phyloP scores from a whole-genome alignment of 2,329 filamentous ascomycete species.

The Claviceps spartinae region DNA sequence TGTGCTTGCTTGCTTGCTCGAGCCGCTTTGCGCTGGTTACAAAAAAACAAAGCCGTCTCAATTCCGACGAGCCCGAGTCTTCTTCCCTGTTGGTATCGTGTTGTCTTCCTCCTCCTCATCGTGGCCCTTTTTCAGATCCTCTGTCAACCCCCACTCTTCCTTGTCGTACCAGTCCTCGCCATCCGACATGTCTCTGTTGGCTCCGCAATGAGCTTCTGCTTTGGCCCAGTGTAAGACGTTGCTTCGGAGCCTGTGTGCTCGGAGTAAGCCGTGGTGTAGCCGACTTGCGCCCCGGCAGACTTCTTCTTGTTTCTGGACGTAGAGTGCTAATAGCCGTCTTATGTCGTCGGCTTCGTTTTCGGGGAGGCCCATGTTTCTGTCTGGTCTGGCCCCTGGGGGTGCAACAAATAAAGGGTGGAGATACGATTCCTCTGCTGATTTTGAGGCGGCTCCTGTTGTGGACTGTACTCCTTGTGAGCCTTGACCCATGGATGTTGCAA shows the following conservation, averaged over 20 bases:
- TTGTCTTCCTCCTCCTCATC: conserved; percentile 75
- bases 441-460: conserved; percentile 7
- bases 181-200: conserved; percentile 64
- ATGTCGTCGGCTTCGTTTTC: conserved; percentile 65
- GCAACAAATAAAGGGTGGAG: conserved; percentile 65
- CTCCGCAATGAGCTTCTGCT: conserved; percentile 57
- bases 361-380: conserved; percentile 60
- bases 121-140: conserved; percentile 67
- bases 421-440: conserved; percentile 28
- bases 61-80: conserved; percentile 41
- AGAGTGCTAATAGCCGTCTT: conserved; percentile 57
- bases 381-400: conserved; percentile 46
- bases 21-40: neutral
- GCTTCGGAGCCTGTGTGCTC: conserved; percentile 57
- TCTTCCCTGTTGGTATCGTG: conserved; percentile 42
- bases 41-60: neutral
- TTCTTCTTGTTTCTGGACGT: conserved; percentile 78
- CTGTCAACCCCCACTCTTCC: conserved; percentile 62
- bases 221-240: conserved; percentile 64
- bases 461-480: neutral
- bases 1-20: neutral
- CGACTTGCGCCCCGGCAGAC: conserved; percentile 57
- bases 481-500: conserved; percentile 17
- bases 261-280: conserved; percentile 57
- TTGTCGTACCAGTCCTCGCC: conserved; percentile 83